Evolutionary conservation across 1,284 basidiomycete species (phyloP), one percentile per base, ranked within the genome.

Genomic region (Agaricales sp.): DNA sequence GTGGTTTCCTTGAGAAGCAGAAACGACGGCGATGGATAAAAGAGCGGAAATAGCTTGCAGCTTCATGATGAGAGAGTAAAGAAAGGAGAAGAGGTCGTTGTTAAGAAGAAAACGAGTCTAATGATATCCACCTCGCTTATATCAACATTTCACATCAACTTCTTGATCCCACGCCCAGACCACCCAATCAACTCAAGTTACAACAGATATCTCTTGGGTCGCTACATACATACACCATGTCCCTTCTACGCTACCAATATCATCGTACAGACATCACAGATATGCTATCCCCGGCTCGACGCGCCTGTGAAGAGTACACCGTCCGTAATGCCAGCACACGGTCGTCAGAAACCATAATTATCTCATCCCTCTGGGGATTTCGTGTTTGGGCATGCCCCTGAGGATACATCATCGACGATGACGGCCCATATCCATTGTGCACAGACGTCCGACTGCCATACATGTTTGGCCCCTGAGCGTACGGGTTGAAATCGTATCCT

Each of bases 281-380:
- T 16, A 20, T 20, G 8, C 16, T 20, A 41, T 41, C 39, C 8
- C 39, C 39, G 39, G 8, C 39, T 41, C 39, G n/a, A 8, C 19
- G 39, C 39, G 4, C 8, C 13, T n/a, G 39, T 20, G 39, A 41
- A n/a, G 39, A n/a, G n/a, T 41, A 20, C 50, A 71, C 67, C 53
- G 77, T 67, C 46, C 79, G 77, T 50, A 89, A 63, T 43, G 80
- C 74, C 64, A 89, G 70, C 50, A 89, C 79, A 23, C 82, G 77
- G 65, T 88, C 87, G 58, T 88, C 87, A 3, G 85, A 87, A 23
- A 86, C 84, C 63, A 89, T 77, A 51, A 89, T 64, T 58, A 89
- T 87, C 63, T 90, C 86, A 53, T 89, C 84, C 26, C 86, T 74
- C 12, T 76, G 78, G 6, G 74, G 68, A 39, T 69, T 67, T 53